Base-by-base conservation (phyloP, 441 rosid genomes). In the Bocquillonia castaneifolia region DNA sequence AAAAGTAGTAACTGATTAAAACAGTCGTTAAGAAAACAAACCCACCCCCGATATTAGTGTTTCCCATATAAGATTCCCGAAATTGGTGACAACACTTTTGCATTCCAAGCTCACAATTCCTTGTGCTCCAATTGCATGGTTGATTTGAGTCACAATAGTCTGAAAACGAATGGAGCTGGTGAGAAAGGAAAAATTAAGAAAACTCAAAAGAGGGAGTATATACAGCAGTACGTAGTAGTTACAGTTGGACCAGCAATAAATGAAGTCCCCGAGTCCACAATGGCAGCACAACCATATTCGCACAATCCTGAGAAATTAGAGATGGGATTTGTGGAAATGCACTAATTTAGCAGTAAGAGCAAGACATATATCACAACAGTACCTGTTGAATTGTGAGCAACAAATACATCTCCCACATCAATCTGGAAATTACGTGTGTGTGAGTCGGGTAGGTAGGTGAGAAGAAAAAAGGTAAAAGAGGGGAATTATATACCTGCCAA, bases 191-290 rank as follows among this genome's bases (percentile, higher is more conserved):
- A n/a, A n/a, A 39, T 57, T 57, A 6, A 6, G 9, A 13, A 2
- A 2, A 42, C 2, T 12, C 2, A 42, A 42, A 6, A 5, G 15
- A 42, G 15, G 15, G 7, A 6, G 12, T 2, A 42, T 42, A 42
- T 42, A 9, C 55, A 58, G 25, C 13, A 37, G 69, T 28, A 7
- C 42, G 26, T 75, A 79, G 59, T 25, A 50, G 18, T 71, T 85
- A 87, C 89, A 73, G 89, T 80, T 82, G 92, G 92, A 68, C 92
- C 89, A 63, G 88, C 82, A 62, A 84, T 56, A 51, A 83, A 80
- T 18, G 89, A 75, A 60, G 87, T 76, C 52, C 87, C 88, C 2
- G 91, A 78, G 72, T 87, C 92, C 80, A 87, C 74, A 75, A 85
- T 68, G 29, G 89, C 92, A 37, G 70, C 62, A 58, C 92, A 87